phyloP scores from a whole-genome alignment of 768 basidiomycete species.

The Strobilomyces echinocephalus region DNA sequence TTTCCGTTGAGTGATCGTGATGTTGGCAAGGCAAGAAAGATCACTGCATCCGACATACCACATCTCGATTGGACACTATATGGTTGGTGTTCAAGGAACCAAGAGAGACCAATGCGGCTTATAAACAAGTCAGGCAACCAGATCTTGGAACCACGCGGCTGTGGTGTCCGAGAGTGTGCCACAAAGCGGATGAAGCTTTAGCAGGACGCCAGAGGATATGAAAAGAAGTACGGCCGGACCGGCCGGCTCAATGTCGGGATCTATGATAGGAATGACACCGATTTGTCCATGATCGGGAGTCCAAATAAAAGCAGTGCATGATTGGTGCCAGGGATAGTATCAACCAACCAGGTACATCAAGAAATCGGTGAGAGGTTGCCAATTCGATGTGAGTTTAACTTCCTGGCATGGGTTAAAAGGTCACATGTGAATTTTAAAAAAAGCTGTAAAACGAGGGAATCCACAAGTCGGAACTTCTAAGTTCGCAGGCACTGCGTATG shows the following conservation, averaged over 20 bases:
- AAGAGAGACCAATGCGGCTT: conserved; percentile 1
- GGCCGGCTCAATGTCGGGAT: neutral
- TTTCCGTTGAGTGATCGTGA: conserved; percentile 4
- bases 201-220: conserved; percentile 15
- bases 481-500: conserved; percentile 6
- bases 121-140: neutral
- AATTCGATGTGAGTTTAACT: conserved; percentile 3
- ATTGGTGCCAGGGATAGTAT: conserved; percentile 12
- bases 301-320: conserved; percentile 8
- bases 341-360: conserved; percentile 24
- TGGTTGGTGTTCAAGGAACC: neutral
- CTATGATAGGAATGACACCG: neutral
- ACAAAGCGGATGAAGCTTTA: conserved; percentile 25
- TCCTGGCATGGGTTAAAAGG: conserved; percentile 7
- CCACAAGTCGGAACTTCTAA: neutral
- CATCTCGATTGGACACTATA: conserved; percentile 5
- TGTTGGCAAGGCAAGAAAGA: conserved; percentile 1
- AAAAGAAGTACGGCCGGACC: conserved; percentile 3
- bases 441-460: conserved; percentile 11
- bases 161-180: conserved; percentile 29
- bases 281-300: conserved; percentile 1
- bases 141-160: conserved; percentile 17
- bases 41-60: neutral
- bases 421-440: neutral
- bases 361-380: conserved; percentile 12